Evolutionary conservation across 768 basidiomycete species (phyloP).

Genomic region (Clavaria fumosa): DNA sequence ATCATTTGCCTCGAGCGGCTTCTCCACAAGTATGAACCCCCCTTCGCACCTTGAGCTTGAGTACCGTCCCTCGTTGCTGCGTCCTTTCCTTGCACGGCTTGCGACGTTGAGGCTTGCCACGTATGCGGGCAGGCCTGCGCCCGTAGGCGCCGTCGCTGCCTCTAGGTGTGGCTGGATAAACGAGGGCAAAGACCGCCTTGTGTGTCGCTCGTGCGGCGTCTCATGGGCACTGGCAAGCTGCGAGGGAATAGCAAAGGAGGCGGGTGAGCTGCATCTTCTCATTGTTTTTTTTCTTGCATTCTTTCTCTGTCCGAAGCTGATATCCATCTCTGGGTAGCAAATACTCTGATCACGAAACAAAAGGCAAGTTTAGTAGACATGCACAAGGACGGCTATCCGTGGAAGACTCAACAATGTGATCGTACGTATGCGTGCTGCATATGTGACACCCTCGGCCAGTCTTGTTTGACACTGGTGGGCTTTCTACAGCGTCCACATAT

Average conservation of each 20-base stretch:
- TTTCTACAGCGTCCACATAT: constrained; percentile 43
- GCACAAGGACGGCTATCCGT: constrained; percentile 76
- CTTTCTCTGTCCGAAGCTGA: constrained; percentile 8
- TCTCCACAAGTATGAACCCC: constrained; percentile 30
- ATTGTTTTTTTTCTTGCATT: no score
- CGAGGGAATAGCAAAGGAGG: constrained; percentile 60
- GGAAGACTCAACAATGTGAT: constrained; percentile 71
- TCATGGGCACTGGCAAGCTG: constrained; percentile 63
- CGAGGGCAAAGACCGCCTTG: constrained; percentile 64
- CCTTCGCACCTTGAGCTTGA: no score
- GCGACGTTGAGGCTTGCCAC: constrained; percentile 67
- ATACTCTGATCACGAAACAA: constrained; percentile 61
- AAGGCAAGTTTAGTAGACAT: constrained; percentile 42
- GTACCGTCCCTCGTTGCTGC: constrained; percentile 64
- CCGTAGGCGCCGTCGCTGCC: constrained; percentile 66
- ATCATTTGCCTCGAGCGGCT: no score
- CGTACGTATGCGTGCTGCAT: constrained; percentile 27
- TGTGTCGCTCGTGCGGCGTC: constrained; percentile 53
- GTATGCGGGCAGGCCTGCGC: constrained; percentile 61
- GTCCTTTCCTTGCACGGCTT: constrained; percentile 59
- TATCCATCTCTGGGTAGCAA: constrained; percentile 28
- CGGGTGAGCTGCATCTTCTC: constrained; percentile 55
- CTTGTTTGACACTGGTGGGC: constrained; percentile 1
- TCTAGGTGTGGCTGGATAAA: constrained; percentile 76
- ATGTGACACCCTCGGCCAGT: no score